Conservation (phyloP, 176 grass and related monocot genomes). For the Musa schizocarpa region DNA sequence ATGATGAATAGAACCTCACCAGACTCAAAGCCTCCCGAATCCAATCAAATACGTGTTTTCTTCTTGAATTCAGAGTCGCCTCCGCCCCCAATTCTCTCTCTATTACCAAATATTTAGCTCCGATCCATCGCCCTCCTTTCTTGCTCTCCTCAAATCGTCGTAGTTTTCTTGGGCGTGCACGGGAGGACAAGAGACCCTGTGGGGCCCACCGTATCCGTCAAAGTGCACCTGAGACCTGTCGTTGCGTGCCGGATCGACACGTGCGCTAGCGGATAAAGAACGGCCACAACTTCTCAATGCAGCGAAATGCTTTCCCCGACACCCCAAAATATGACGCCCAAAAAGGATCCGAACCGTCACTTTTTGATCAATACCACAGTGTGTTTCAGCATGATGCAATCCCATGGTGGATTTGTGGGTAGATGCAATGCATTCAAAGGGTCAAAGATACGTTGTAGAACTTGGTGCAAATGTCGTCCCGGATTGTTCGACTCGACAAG, state of each 20-base stretch:
- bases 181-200: neutral
- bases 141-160: neutral
- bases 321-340: no score
- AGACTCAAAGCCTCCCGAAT: neutral
- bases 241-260: neutral
- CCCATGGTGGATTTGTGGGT: no score
- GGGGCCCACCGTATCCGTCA: neutral
- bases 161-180: no score
- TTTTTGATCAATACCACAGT: no score
- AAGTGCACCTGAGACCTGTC: neutral
- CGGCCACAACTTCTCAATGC: neutral
- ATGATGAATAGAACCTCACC: neutral
- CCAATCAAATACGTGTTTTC: neutral
- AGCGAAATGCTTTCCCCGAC: no score
- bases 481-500: no score
- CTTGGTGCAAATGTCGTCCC: no score
- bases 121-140: neutral
- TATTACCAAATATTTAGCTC: neutral
- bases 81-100: neutral
- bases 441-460: no score
- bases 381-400: no score
- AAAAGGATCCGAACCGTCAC: no score
- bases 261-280: neutral
- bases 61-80: neutral
- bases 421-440: no score